A percentile compares a stretch with the other conserved stretches of the same genome.
phyloP scores from a whole-genome alignment of 2,329 filamentous ascomycete species.

The Ophiostoma angusticollis region DNA sequence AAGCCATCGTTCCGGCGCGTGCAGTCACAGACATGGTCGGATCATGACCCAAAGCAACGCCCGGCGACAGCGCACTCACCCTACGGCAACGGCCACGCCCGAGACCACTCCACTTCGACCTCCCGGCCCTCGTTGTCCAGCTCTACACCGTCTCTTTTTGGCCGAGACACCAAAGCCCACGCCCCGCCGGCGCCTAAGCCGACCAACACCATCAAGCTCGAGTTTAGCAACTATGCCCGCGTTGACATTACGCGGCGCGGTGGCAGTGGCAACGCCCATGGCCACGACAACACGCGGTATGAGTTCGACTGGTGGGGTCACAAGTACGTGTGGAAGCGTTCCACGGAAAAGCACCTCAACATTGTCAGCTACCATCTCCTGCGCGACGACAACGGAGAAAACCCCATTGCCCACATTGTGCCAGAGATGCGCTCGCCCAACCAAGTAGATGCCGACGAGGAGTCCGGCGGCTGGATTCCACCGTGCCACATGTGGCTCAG shows the following conservation, averaged over 20 bases:
- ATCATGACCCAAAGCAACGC: slow-evolving; percentile 1
- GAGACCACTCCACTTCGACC: slow-evolving; percentile 17
- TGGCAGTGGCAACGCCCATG: background rate
- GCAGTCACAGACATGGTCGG: background rate
- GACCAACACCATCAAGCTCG: slow-evolving; percentile 72
- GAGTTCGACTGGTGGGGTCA: slow-evolving; percentile 92
- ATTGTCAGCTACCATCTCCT: slow-evolving; percentile 70
- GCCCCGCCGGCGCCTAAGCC: slow-evolving; percentile 29
- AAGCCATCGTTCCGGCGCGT: slow-evolving; percentile 23
- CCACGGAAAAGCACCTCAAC: slow-evolving; percentile 53
- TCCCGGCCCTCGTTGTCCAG: slow-evolving; percentile 3
- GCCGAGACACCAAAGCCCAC: slow-evolving; percentile 15
- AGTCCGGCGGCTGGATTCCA: slow-evolving; percentile 77
- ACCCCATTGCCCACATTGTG: slow-evolving; percentile 69
- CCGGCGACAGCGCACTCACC: slow-evolving; percentile 20
- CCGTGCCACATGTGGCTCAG: slow-evolving; percentile 86
- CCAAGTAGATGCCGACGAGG: slow-evolving; percentile 58
- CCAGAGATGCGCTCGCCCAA: slow-evolving; percentile 62
- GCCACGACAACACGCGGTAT: slow-evolving; percentile 48
- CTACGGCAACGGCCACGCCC: slow-evolving; percentile 17
- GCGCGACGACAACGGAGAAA: slow-evolving; percentile 43
- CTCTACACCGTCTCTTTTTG: slow-evolving; percentile 17
- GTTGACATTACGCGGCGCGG: slow-evolving; percentile 60
- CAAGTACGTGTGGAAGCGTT: slow-evolving; percentile 71
- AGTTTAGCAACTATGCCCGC: slow-evolving; percentile 95